Evolutionary conservation across 306 rosid genomes (phyloP).

Genomic region (Chamaecrista fasciculata): DNA sequence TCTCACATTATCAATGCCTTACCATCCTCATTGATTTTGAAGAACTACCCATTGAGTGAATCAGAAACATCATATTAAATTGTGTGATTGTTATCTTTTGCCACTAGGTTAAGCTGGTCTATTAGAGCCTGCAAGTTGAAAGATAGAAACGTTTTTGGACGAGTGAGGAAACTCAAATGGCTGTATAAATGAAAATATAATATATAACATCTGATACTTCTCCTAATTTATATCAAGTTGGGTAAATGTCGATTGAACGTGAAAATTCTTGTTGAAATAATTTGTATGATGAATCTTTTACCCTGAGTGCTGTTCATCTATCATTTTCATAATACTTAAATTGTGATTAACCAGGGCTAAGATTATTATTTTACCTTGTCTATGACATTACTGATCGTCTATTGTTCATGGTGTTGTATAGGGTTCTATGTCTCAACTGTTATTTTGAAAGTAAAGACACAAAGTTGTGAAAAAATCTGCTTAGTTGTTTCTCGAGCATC

Average conservation of each 20-base stretch:
- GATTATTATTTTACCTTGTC: neutral
- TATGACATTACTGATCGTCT: neutral
- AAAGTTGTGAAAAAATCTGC: neutral
- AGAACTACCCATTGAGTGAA: neutral
- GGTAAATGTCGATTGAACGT: neutral
- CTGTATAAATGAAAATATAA: neutral
- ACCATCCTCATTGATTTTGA: neutral
- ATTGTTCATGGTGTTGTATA: neutral
- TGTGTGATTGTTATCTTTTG: neutral
- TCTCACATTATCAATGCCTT: too few species aligned
- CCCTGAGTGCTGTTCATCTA: neutral
- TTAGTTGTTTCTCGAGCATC: neutral
- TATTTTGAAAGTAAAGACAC: neutral
- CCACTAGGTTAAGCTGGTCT: conserved; percentile 15
- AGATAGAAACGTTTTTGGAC: conserved; percentile 5
- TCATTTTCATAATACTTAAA: neutral
- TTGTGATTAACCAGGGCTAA: neutral
- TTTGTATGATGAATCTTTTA: neutral
- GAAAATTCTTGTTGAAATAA: neutral
- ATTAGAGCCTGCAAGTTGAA: neutral
- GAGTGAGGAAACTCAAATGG: conserved; percentile 17
- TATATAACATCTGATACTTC: conserved; percentile 5
- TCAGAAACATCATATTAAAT: neutral
- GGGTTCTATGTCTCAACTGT: neutral
- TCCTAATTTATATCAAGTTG: neutral